Conservation (phyloP, 108 stramenopile species). For the Mediolabrus comicus region DNA sequence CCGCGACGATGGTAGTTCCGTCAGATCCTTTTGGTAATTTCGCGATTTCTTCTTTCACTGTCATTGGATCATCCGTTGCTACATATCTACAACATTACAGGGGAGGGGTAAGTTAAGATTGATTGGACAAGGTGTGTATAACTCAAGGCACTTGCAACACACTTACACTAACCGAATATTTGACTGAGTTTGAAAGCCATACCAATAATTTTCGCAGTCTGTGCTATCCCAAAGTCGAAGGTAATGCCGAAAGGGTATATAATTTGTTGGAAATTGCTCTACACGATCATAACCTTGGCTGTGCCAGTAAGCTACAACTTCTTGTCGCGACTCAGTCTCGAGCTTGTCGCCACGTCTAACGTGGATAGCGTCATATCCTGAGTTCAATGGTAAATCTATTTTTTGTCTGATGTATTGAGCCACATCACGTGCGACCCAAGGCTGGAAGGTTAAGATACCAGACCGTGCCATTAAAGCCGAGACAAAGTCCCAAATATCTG, state of each 20-base stretch:
- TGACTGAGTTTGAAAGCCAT: background rate
- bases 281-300: background rate
- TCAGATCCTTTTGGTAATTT: constrained; percentile 33
- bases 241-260: constrained; percentile 36
- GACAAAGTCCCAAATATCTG: constrained; percentile 35
- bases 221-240: constrained; percentile 12
- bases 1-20: background rate
- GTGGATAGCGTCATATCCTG: constrained; percentile 31
- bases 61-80: constrained; percentile 29
- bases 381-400: constrained; percentile 16
- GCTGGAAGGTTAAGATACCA: constrained; percentile 25
- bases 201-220: background rate
- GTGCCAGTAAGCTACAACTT: constrained; percentile 11
- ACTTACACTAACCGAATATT: background rate
- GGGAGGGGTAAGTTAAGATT: background rate
- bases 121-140: too few species aligned
- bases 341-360: constrained; percentile 36
- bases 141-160: background rate
- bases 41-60: constrained; percentile 21
- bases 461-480: constrained; percentile 33
- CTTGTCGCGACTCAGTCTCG: constrained; percentile 1
- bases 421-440: constrained; percentile 40
- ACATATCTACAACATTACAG: constrained; percentile 6
- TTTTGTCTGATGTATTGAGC: constrained; percentile 11
- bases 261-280: constrained; percentile 13